Conservation (phyloP, 2,329 filamentous ascomycete species). For the Pezicula rhizophila region DNA sequence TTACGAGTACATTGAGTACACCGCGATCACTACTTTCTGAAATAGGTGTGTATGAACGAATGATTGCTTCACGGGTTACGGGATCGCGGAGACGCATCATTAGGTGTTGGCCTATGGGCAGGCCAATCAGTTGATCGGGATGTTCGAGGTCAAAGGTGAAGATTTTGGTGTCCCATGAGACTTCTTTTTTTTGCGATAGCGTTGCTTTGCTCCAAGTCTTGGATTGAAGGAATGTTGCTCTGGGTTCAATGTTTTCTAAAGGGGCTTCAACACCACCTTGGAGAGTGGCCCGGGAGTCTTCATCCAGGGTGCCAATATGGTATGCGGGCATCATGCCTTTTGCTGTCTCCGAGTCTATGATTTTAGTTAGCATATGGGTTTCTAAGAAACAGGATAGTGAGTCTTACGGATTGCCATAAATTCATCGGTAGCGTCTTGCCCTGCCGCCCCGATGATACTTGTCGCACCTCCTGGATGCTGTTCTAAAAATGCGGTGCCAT, state of each 20-base stretch:
- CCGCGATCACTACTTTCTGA: slow-evolving; percentile 58
- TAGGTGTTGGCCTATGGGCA: slow-evolving; percentile 81
- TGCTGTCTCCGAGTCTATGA: slow-evolving; percentile 80
- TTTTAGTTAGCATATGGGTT: slow-evolving; percentile 20
- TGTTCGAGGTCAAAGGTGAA: slow-evolving; percentile 78
- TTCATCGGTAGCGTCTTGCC: slow-evolving; percentile 76
- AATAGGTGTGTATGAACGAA: slow-evolving; percentile 82
- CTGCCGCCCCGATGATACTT: slow-evolving; percentile 79
- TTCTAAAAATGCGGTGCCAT: slow-evolving; percentile 74
- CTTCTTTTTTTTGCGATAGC: slow-evolving; percentile 58
- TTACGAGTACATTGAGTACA: slow-evolving; percentile 69
- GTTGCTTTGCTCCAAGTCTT: slow-evolving; percentile 68
- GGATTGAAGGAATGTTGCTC: slow-evolving; percentile 63
- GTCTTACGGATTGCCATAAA: slow-evolving; percentile 84
- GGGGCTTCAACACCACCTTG: slow-evolving; percentile 33
- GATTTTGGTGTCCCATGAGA: slow-evolving; percentile 74
- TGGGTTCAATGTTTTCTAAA: slow-evolving; percentile 35
- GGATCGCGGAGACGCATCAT: slow-evolving; percentile 77
- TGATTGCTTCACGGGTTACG: slow-evolving; percentile 63
- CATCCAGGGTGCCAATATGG: slow-evolving; percentile 73
- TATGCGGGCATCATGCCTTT: slow-evolving; percentile 84
- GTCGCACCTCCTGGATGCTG: slow-evolving; percentile 81
- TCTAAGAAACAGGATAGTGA: not conserved
- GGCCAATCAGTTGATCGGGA: slow-evolving; percentile 60
- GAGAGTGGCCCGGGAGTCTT: slow-evolving; percentile 49